These are phyloP conservation scores for Capsella rubella DNA, from an alignment of 441 rosid genomes.

Conservation along the genomic window DNA sequence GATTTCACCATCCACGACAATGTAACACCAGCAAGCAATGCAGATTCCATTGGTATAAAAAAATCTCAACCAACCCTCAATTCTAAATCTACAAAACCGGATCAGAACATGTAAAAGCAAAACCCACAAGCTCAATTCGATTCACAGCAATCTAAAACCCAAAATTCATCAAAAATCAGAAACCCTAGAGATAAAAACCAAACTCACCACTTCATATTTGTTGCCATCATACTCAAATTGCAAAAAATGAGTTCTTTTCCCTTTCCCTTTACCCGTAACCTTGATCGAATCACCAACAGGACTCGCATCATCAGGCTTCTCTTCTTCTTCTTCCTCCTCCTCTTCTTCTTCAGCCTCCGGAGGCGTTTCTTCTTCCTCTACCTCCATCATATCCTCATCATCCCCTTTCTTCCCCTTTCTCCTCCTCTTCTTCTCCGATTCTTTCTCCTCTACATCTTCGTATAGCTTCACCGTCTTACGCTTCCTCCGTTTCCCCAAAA, in stretches of 20 bases:
- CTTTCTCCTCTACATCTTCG: constrained; percentile 49
- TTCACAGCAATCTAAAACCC: constrained; percentile 8
- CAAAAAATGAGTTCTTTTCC: constrained; percentile 59
- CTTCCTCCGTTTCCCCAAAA: constrained; percentile 53
- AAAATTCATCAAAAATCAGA: constrained; percentile 12
- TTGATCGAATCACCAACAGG: constrained; percentile 69
- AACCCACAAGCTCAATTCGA: neutral
- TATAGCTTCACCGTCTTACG: constrained; percentile 53
- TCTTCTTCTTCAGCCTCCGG: constrained; percentile 52
- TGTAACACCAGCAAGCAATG: constrained; percentile 13
- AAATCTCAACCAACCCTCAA: neutral
- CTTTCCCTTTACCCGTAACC: constrained; percentile 82
- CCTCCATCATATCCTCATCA: constrained; percentile 29
- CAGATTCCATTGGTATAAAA: neutral
- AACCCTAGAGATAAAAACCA: constrained; percentile 1
- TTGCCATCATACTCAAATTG: constrained; percentile 85
- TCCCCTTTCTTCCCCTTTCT: constrained; percentile 33
- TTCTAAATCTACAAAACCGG: neutral
- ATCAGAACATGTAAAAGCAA: neutral
- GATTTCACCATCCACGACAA: constrained; percentile 1
- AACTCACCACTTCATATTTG: constrained; percentile 80
- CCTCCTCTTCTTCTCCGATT: constrained; percentile 42
- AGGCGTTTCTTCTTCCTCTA: constrained; percentile 35
- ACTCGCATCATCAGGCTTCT: constrained; percentile 74
- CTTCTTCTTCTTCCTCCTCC: constrained; percentile 52